Evolutionary conservation across 2,329 filamentous ascomycete genomes (phyloP).

Genomic region (Pleomassaria siparia): DNA sequence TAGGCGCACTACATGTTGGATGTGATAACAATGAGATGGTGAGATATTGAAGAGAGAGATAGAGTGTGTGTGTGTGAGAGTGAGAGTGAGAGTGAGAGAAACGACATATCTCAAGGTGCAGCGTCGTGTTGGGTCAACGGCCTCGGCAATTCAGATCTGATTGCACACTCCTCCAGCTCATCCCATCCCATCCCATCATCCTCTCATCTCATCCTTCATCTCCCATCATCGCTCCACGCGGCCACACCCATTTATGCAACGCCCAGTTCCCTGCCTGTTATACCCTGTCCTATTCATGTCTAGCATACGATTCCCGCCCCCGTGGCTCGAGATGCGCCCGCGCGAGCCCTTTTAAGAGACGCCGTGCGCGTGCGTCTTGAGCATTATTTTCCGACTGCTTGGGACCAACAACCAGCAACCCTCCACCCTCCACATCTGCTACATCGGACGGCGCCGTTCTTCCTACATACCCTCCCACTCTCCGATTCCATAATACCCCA

Average conservation of each 20-base stretch:
- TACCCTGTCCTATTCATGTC: too few species aligned
- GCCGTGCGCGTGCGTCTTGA: slow-evolving; percentile 1
- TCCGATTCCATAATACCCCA: background rate
- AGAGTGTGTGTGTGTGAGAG: too few species aligned
- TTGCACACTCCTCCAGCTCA: background rate
- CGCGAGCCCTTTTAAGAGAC: slow-evolving; percentile 2
- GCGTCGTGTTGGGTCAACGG: too few species aligned
- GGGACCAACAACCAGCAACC: background rate
- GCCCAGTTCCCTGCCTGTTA: background rate
- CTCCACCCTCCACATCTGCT: background rate
- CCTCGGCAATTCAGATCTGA: too few species aligned
- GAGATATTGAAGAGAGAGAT: background rate
- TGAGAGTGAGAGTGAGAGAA: too few species aligned
- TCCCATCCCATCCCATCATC: background rate
- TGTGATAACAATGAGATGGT: background rate
- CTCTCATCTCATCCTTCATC: background rate
- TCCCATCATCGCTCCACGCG: background rate
- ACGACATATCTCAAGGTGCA: too few species aligned
- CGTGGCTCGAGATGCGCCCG: slow-evolving; percentile 2
- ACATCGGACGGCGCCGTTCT: background rate
- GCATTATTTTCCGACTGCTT: slow-evolving; percentile 1
- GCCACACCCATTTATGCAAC: slow-evolving; percentile 1
- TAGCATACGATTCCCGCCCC: slow-evolving; percentile 6
- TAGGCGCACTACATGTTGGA: too few species aligned
- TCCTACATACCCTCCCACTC: background rate